Percentiles rank a stretch among this genome's conserved stretches.
phyloP scores from a whole-genome alignment of 495 filamentous ascomycete genomes.

The Aspergillus sparsus region DNA sequence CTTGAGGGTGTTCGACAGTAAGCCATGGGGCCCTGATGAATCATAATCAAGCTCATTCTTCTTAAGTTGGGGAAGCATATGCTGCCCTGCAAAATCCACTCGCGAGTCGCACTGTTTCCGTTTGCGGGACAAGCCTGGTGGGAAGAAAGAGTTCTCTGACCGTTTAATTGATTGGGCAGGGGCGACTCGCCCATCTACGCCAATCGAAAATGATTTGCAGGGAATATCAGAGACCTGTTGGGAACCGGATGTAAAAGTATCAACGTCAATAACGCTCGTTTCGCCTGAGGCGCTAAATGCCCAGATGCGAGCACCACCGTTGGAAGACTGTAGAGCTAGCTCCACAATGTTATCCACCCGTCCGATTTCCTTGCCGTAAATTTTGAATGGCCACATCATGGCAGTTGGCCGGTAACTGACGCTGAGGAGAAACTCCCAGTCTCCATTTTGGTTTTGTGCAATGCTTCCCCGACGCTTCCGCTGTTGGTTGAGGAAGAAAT shows the following conservation, averaged over 20 bases:
- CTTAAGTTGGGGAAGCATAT: conserved; percentile 15
- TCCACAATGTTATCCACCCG: conserved; percentile 40
- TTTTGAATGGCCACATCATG: conserved; percentile 46
- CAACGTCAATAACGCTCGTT: conserved; percentile 39
- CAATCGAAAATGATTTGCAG: conserved; percentile 30
- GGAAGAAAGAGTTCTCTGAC: conserved; percentile 5
- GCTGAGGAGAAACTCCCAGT: conserved; percentile 45
- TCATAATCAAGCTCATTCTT: background rate
- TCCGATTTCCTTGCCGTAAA: conserved; percentile 47
- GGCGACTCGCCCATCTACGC: conserved; percentile 33
- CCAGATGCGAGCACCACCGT: conserved; percentile 44
- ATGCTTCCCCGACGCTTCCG: conserved; percentile 36
- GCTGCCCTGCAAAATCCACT: conserved; percentile 31
- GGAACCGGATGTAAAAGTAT: conserved; percentile 32
- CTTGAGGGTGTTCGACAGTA: conserved; percentile 7
- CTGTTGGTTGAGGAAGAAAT: conserved; percentile 39
- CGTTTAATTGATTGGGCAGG: conserved; percentile 25
- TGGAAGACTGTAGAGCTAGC: conserved; percentile 36
- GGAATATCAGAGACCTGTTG: conserved; percentile 21
- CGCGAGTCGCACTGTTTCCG: conserved; percentile 30
- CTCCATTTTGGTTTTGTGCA: conserved; percentile 40
- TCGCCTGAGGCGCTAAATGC: conserved; percentile 38
- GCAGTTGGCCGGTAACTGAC: conserved; percentile 37
- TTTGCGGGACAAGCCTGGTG: conserved; percentile 28
- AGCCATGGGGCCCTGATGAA: background rate